Base-by-base conservation (phyloP, 192 early-diverging fungal species). In the Podila minutissima region DNA sequence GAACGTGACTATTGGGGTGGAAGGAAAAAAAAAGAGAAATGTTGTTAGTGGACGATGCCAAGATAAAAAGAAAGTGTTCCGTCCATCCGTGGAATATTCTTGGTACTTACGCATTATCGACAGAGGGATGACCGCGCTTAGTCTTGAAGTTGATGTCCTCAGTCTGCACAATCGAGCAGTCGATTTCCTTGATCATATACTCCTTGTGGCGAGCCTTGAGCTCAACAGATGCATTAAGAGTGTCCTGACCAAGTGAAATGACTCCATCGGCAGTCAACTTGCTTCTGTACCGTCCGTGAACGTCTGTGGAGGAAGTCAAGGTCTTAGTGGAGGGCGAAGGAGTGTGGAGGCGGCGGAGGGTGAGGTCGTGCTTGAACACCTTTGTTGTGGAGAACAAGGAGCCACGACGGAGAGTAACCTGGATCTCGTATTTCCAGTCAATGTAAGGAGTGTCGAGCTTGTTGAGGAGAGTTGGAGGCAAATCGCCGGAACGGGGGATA, bases 401-500 rank as follows among this genome's bases (percentile, higher is more conserved):
- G 57, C 65, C 62, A 2, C 77, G 77, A 9, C 72, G 71, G 26
- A 81, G 32, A 9, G 62, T 73, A 15, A 66, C 71, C 49, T 69
- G 59, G 32, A 81, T 73, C 48, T 81, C 77, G 63, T 81, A 81
- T 58, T 81, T 81, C 77, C 77, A 81, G 62, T 72, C 70, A 61
- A 81, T 73, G 20, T 81, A 68, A 17, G 67, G 77, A 0, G 77
- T 81, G 29, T 81, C 77, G 37, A 81, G 62, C n/a, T 73, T 68
- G 71, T 81, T 81, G 17, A 69, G 32, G 13, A 81, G 55, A 19
- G 77, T 73, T 17, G 77, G 71, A 15, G 77, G 77, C 15, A 81
- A 55, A 1, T 71, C 67, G 22, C 53, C 20, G 19, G 71, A 29
- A 10, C 63, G 70, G 1, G 70, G 70, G n/a, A 81, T 24, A 26